Percentiles rank a stretch among this genome's conserved stretches.
Conservation (phyloP, 192 early-diverging fungal genomes). For the Phycomyces nitens region DNA sequence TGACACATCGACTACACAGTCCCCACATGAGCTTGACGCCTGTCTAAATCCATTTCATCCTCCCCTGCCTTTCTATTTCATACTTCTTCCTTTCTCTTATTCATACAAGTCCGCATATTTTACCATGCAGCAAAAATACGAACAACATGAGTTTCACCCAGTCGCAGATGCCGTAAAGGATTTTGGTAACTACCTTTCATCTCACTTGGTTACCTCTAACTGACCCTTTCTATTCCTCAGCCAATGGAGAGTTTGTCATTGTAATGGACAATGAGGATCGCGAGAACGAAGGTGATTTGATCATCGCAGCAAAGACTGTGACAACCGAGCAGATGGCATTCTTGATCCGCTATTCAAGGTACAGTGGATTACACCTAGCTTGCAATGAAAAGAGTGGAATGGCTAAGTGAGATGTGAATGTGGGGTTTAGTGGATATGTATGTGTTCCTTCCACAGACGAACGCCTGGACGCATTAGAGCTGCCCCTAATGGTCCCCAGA, state of each 20-base stretch:
- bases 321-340: conserved; percentile 94
- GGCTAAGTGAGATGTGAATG: too few relatives aligned
- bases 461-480: conserved; percentile 75
- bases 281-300: conserved; percentile 98
- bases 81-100: neutral
- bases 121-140: neutral
- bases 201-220: neutral
- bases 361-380: conserved; percentile 13
- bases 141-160: conserved; percentile 52
- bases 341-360: conserved; percentile 92
- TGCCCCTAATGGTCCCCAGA: conserved; percentile 94
- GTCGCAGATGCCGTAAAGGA: conserved; percentile 64
- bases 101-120: neutral
- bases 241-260: conserved; percentile 76
- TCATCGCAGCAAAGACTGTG: conserved; percentile 93
- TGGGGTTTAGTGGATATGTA: conserved; percentile 71
- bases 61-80: too few relatives aligned
- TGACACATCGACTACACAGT: too few relatives aligned
- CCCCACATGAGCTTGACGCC: too few relatives aligned
- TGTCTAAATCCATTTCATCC: too few relatives aligned
- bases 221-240: conserved; percentile 40
- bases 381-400: neutral
- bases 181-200: conserved; percentile 47
- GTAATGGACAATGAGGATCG: conserved; percentile 98
- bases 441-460: conserved; percentile 82